phyloP scores from a whole-genome alignment of 495 filamentous ascomycete species.

The Beverwykella pulmonaria region DNA sequence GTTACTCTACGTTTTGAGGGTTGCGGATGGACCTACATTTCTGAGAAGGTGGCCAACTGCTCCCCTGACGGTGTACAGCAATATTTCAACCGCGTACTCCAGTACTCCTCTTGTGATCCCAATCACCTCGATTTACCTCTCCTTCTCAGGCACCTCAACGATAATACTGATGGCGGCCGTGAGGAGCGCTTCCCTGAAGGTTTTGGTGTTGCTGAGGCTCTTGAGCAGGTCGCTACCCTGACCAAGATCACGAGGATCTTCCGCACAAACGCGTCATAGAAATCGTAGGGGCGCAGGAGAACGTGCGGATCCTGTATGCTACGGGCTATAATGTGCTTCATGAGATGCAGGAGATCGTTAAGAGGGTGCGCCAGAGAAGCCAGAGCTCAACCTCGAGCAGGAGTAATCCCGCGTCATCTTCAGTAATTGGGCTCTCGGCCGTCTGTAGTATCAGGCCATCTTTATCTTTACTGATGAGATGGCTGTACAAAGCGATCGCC shows the following conservation, averaged over 20 bases:
- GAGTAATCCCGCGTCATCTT: too few species aligned
- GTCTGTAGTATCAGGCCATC: not conserved
- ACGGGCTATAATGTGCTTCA: conserved; percentile 1
- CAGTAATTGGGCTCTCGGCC: too few species aligned
- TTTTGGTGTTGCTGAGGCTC: not conserved
- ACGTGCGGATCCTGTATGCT: not conserved
- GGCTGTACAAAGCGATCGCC: not conserved
- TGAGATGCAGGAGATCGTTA: not conserved
- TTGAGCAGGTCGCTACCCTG: not conserved
- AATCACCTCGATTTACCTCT: too few species aligned
- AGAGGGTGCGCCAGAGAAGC: not conserved
- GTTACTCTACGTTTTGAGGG: too few species aligned
- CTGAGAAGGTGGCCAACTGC: too few species aligned
- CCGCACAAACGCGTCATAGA: not conserved
- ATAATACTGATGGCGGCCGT: not conserved
- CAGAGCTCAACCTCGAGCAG: too few species aligned
- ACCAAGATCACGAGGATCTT: not conserved
- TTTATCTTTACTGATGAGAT: conserved; percentile 3
- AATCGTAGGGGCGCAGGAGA: not conserved
- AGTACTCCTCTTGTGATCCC: too few species aligned
- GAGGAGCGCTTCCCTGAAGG: conserved; percentile 1
- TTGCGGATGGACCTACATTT: too few species aligned
- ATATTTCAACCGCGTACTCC: too few species aligned
- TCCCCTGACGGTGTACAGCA: too few species aligned
- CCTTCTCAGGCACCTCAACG: not conserved